A percentile compares a stretch with the other conserved stretches of the same genome.
These are phyloP conservation scores for Pseudozyma pruni DNA, from an alignment of 1,284 basidiomycete species.

Conservation along the genomic window DNA sequence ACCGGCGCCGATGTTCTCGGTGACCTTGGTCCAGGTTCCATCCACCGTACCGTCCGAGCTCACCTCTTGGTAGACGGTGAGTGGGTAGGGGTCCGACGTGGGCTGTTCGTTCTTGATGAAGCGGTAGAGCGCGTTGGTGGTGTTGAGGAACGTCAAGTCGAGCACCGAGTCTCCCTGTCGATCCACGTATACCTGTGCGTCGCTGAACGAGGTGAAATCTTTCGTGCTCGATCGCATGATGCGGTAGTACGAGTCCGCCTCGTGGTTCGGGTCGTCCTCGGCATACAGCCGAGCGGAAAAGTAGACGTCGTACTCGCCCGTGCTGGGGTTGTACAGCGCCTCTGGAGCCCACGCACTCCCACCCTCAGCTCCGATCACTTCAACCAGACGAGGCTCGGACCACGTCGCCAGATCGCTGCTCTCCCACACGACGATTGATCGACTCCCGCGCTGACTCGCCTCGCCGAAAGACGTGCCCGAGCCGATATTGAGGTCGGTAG, in stretches of 20 bases:
- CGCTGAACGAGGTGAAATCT: conserved; percentile 16
- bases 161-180: conserved; percentile 8
- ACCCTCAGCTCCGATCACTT: conserved; percentile 5
- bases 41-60: conserved; percentile 6
- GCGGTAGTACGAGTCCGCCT: conserved; percentile 3
- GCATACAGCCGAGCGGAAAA: conserved; percentile 12
- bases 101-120: conserved; percentile 32
- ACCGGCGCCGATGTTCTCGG: conserved; percentile 15
- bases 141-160: conserved; percentile 21
- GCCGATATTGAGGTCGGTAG: conserved; percentile 21
- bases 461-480: conserved; percentile 15
- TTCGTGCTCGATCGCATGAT: conserved; percentile 18
- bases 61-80: conserved; percentile 18
- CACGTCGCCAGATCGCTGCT: conserved; percentile 8
- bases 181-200: conserved; percentile 15
- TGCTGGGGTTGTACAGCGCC: conserved; percentile 14
- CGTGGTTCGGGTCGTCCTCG: conserved; percentile 4
- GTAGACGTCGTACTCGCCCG: conserved; percentile 16
- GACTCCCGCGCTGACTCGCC: conserved; percentile 1
- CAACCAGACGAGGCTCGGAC: conserved; percentile 1
- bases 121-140: conserved; percentile 9
- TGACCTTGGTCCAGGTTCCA: conserved; percentile 17
- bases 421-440: conserved; percentile 26
- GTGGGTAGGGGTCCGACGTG: conserved; percentile 16
- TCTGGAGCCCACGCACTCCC: conserved; percentile 28